Evolutionary conservation across 768 basidiomycete species (phyloP).

Genomic region (Lactifluus hygrophoroides): DNA sequence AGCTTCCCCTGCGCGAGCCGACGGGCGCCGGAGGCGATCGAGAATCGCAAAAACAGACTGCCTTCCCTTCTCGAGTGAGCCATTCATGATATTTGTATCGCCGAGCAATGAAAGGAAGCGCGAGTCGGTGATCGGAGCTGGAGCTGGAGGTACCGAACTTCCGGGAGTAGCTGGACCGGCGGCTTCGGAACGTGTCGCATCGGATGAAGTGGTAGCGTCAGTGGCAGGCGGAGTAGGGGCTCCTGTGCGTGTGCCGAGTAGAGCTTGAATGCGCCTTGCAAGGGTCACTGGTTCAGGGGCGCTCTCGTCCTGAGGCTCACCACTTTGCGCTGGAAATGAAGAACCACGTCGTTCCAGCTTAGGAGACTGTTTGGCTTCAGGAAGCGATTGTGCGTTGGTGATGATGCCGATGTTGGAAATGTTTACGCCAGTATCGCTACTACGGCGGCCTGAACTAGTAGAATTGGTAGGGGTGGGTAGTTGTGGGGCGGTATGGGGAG

Average conservation of each 20-base stretch:
- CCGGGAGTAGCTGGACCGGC: conserved; percentile 13
- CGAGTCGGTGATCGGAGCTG: conserved; percentile 36
- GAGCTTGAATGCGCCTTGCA: conserved; percentile 42
- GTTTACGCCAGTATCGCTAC: background rate
- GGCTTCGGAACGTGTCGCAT: conserved; percentile 11
- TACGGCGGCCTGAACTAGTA: background rate
- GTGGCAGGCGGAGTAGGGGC: conserved; percentile 21
- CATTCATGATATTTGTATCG: conserved; percentile 58
- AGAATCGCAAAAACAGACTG: conserved; percentile 55
- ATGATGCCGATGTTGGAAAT: background rate
- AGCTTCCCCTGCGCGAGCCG: background rate
- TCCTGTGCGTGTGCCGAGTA: conserved; percentile 37
- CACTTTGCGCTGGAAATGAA: background rate
- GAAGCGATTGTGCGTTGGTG: background rate
- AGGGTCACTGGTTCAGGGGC: conserved; percentile 37
- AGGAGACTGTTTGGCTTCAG: background rate
- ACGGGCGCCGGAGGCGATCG: conserved; percentile 35
- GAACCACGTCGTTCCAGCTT: background rate
- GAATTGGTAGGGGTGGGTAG: too few relatives aligned
- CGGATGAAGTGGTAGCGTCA: conserved; percentile 14
- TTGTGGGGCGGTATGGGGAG: background rate
- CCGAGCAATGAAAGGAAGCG: conserved; percentile 44
- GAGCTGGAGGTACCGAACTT: conserved; percentile 25
- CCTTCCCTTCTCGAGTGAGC: conserved; percentile 33
- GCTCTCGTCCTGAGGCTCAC: background rate